Evolutionary conservation across 768 basidiomycete species (phyloP).

Genomic region (Peribolospora baueri): DNA sequence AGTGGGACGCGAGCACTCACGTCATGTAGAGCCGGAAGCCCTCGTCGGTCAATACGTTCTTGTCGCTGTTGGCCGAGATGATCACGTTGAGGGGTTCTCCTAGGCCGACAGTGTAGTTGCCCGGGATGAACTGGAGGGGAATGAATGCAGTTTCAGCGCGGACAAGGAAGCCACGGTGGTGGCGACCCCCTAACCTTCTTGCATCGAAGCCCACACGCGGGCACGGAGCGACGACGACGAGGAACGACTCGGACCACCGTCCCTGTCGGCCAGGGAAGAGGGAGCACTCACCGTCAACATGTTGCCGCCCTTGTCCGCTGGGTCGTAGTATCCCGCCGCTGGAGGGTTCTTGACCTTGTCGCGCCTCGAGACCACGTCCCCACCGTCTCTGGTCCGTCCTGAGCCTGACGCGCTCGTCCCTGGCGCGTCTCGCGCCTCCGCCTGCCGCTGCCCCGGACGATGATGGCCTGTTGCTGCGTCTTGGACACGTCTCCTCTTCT

Average conservation of each 20-base stretch:
- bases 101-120: constrained; percentile 31
- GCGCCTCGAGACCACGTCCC: no score
- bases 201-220: not conserved
- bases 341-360: no score
- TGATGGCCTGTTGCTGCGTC: no score
- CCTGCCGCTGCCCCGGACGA: no score
- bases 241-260: not conserved
- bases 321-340: constrained; percentile 31
- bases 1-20: not conserved
- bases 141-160: no score
- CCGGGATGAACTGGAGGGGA: not conserved
- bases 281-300: constrained; percentile 41
- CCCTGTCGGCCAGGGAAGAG: not conserved
- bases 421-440: no score
- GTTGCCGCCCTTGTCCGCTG: constrained; percentile 33
- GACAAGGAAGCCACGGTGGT: constrained; percentile 23
- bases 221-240: not conserved
- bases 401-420: no score
- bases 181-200: constrained; percentile 14
- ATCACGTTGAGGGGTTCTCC: constrained; percentile 74
- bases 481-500: no score
- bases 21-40: constrained; percentile 29
- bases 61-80: constrained; percentile 49
- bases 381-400: no score
- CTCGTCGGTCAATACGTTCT: constrained; percentile 25